These are phyloP conservation scores for Hypseocharis bilobata DNA, from an alignment of 441 rosid genomes.

Conservation along the genomic window DNA sequence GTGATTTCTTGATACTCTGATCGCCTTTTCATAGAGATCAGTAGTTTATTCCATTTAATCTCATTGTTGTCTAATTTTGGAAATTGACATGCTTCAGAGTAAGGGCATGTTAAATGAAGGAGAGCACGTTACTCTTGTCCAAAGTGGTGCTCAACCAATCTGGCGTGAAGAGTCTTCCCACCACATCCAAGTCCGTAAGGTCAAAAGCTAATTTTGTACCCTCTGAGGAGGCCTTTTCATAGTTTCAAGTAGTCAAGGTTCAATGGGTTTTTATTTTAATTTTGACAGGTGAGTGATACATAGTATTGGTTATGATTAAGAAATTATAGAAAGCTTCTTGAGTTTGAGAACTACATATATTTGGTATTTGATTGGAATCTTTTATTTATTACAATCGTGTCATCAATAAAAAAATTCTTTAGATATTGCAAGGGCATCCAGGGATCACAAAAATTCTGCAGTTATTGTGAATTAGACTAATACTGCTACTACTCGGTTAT, in stretches of 20 bases:
- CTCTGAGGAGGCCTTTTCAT: constrained; percentile 4
- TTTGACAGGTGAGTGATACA: constrained; percentile 7
- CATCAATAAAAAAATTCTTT: not conserved
- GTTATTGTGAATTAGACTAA: not conserved
- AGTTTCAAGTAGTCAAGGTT: not conserved
- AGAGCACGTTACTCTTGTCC: constrained; percentile 66
- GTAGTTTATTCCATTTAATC: not conserved
- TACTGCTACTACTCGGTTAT: too few relatives aligned
- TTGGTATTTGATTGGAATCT: not conserved
- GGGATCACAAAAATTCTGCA: too few relatives aligned
- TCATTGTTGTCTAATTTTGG: not conserved
- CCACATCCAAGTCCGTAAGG: constrained; percentile 82
- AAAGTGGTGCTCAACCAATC: constrained; percentile 84
- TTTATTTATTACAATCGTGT: not conserved
- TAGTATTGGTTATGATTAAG: not conserved
- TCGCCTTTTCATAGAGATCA: not conserved
- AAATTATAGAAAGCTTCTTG: not conserved
- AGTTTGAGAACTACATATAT: constrained; percentile 7
- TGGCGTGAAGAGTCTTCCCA: constrained; percentile 89
- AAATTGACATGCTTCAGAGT: constrained; percentile 32
- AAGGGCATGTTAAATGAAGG: constrained; percentile 59
- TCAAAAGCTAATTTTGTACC: constrained; percentile 37
- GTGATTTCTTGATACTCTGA: constrained; percentile 6
- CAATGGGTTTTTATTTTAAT: not conserved
- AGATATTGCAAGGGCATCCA: not conserved